Evolutionary conservation across 148 eudicot genomes (phyloP).

Genomic region (Dysphania ambrosioides): DNA sequence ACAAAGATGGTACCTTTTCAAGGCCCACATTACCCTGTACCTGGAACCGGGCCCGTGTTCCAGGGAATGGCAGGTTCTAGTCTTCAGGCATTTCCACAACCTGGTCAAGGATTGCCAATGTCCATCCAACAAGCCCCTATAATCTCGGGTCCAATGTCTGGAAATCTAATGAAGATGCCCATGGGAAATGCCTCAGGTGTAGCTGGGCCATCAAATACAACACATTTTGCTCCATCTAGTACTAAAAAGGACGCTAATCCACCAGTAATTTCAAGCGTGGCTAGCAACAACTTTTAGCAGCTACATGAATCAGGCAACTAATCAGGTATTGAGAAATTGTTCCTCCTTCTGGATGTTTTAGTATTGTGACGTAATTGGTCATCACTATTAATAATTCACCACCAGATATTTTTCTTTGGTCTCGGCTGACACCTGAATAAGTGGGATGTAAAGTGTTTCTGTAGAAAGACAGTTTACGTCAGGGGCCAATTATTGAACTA

Average conservation of each 20-base stretch:
- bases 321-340: conserved; percentile 28
- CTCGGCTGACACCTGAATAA: not conserved
- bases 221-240: conserved; percentile 29
- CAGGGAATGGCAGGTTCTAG: conserved; percentile 50
- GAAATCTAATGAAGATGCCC: conserved; percentile 30
- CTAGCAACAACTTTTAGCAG: conserved; percentile 30
- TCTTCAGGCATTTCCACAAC: conserved; percentile 49
- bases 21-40: conserved; percentile 47
- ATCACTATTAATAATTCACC: not conserved
- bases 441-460: not conserved
- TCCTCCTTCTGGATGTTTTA: not conserved
- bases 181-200: conserved; percentile 33
- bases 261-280: conserved; percentile 26
- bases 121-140: conserved; percentile 40
- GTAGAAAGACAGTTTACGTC: not conserved
- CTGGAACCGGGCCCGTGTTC: conserved; percentile 36
- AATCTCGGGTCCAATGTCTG: conserved; percentile 29
- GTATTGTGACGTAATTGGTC: not conserved
- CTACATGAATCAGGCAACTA: conserved; percentile 31
- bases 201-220: conserved; percentile 28
- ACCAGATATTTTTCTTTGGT: not conserved
- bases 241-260: conserved; percentile 32
- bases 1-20: conserved; percentile 47
- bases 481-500: not conserved
- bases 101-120: conserved; percentile 53